Evolutionary conservation across 306 rosid genomes (phyloP), one percentile per base, ranked within the genome.

Genomic region (Sophora flavescens): DNA sequence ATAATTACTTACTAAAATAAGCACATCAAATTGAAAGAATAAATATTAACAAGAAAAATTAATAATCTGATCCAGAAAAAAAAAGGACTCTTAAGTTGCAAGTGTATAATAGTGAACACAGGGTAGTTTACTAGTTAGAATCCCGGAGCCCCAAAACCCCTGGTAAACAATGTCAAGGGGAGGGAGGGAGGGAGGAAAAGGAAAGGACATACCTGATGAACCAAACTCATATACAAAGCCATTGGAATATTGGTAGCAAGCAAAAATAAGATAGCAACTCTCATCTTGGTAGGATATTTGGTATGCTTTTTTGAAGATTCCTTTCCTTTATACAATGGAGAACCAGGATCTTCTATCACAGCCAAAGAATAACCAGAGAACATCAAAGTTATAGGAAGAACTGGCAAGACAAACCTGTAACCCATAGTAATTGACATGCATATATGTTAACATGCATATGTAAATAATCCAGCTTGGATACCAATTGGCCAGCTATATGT

Each of bases 201-300:
- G n/a, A 80, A 63, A 47, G 12, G 44, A n/a, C 14, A 50, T 77
- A 95, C 98, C 97, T 95, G 98, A 88, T 95, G 98, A 84, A 88
- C 91, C 93, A 92, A 78, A 86, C 97, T 90, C 98, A 95, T 95
- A 80, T 95, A 95, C 68, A 90, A 68, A 56, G 97, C 91, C 98
- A 95, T 90, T 57, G 97, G 97, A 79, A 95, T 67, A 75, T 92
- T 95, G 83, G 97, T 90, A 51, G 84, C 91, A 13, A 92, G 90
- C 91, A 95, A 90, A 83, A 92, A 87, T 18, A 95, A 47, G 74
- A 89, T 44, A 47, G 96, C 82, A 77, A 79, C 16, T 70, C 2
- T 72, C 82, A 88, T 68, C 85, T 86, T 91, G 74, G 79, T 52
- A 38, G 91, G 65, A 78, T n/a, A 41, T 77, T 82, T 86, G 44